Evolutionary conservation across 768 basidiomycete species (phyloP), one percentile per base, ranked within the genome.

Genomic region (Gyrodon lividus): DNA sequence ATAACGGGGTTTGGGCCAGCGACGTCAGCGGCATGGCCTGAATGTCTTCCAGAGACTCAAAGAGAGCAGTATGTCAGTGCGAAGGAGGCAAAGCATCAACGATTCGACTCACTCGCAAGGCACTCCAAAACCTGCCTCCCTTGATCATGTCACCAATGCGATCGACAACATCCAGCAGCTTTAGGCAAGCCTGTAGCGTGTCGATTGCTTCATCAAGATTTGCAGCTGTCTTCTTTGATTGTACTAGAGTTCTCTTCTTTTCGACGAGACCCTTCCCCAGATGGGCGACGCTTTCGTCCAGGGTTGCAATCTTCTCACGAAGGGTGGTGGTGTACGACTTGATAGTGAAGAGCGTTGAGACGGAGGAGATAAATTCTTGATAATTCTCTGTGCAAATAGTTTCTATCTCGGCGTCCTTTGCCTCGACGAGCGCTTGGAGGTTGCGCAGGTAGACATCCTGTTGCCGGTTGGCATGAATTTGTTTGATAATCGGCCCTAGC

Each of bases 171-270:
- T 99, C 97, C 57, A 99, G 74, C 5, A 98, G 84, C 52, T 93
- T 84, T 53, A 99, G 73, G 63, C 91, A 96, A 13, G 92, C 89
- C 70, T 98, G 95, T 12, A 98, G 72, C 7, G 92, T 91, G 66
- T 98, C 97, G 59, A 99, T 94, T 14, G 92, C 92, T 69, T 98
- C 94, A 70, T 99, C 97, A 38, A 99, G 77, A 70, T 98, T 95
- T 9, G 87, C 82, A 4, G 92, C 92, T 0, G 96, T 95, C 72
- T 92, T 91, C 74, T 90, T 92, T 14, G 89, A 86, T 67, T 96
- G 90, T 14, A 98, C 73, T 54, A 98, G 70, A 4, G 86, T 81
- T 48, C 87, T 85, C 74, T 98, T 98, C 81, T 98, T 98, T 71
- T 95, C 91, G 23, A 93, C 91, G 13, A 98, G 76, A 48, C 86